Evolutionary conservation across 1,284 basidiomycete species (phyloP).

Genomic region (Albatrellus sp.): DNA sequence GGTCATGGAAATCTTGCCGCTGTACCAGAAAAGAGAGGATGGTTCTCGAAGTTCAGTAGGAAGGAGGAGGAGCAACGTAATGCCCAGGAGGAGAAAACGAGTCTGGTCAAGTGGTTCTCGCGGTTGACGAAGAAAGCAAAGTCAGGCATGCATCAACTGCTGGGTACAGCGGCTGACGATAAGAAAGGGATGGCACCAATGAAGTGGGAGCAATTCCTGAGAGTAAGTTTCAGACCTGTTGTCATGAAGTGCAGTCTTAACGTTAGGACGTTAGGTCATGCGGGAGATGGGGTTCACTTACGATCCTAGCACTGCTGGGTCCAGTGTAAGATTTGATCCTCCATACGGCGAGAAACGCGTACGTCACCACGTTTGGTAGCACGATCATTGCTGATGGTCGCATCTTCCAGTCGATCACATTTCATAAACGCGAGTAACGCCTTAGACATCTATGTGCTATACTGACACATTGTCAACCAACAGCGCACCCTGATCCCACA

Average conservation of each 20-base stretch:
- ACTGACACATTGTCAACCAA: background rate
- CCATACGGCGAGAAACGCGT: conserved; percentile 24
- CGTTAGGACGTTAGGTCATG: conserved; percentile 42
- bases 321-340: conserved; percentile 71
- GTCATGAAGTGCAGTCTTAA: background rate
- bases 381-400: background rate
- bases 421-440: conserved; percentile 56
- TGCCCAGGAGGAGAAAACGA: conserved; percentile 21
- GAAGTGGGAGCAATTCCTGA: conserved; percentile 64
- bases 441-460: background rate
- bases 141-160: conserved; percentile 48
- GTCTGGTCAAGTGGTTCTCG: conserved; percentile 9
- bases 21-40: conserved; percentile 30
- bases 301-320: conserved; percentile 64
- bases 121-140: conserved; percentile 35
- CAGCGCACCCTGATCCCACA: conserved; percentile 64
- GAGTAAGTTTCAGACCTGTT: conserved; percentile 21
- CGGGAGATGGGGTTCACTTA: conserved; percentile 63
- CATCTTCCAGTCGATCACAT: conserved; percentile 45
- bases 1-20: conserved; percentile 39
- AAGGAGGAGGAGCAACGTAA: conserved; percentile 19
- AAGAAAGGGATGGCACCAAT: conserved; percentile 43
- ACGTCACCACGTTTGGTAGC: background rate
- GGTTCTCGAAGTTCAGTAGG: conserved; percentile 37
- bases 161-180: conserved; percentile 43